Base-by-base conservation (phyloP, 1,284 basidiomycete genomes). In the Tilletia caries region DNA sequence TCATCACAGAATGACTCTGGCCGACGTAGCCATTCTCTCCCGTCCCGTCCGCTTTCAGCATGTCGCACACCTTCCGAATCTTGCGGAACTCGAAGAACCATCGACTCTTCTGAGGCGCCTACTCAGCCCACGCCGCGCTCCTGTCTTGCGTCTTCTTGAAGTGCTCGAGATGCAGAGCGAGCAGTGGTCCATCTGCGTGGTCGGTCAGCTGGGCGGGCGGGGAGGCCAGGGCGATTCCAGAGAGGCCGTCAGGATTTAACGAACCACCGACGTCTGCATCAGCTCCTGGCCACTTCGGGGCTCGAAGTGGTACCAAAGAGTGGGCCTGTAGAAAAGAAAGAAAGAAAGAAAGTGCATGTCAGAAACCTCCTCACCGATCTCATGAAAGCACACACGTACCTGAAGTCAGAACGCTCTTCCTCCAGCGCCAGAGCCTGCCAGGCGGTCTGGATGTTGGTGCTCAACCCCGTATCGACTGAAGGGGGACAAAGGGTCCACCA, bases 1-100 rank as follows among this genome's bases (percentile, higher is more conserved):
- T n/a, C n/a, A n/a, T n/a, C n/a, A n/a, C n/a, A n/a, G n/a, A n/a
- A n/a, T 25, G 25, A 15, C 23, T 13, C 2, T 1, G 5, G 8
- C 44, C 64, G 8, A 29, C 41, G 18, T 44, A 18, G 52, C 25
- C 52, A 46, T 68, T 75, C 75, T 76, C 0, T 15, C 25, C 52
- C 3, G 3, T 37, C 15, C 4, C 32, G 15, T 15, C 58, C 27
- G 32, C 6, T 23, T 34, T 29, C 15, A 33, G 29, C 58, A 37
- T 33, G 13, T 18, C 20, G 58, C 58, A 62, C 58, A 62, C 58
- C 34, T 62, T 27, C 3, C 58, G 58, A 12, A 29, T 33, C 58
- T 62, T 62, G 10, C 32, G 27, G n/a, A 33, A 33, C 58, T 34
- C 6, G 58, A 62, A 62, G 13, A 33, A 62, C 27, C 32, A 62